Conservation (phyloP, 163 green algal genomes). For the Volvox carteri region DNA sequence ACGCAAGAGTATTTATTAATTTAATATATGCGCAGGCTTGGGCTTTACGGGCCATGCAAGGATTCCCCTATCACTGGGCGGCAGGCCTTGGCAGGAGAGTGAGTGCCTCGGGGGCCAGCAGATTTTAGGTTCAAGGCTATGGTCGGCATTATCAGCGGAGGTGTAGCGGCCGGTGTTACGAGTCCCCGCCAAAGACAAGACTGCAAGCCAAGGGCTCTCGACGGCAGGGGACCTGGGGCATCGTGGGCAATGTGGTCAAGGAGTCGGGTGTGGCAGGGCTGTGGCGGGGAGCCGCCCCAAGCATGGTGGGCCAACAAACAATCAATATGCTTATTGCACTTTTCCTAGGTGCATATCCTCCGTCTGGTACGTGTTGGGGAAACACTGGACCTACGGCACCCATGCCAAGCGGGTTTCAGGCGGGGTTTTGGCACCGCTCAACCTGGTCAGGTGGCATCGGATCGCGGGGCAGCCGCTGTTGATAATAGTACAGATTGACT, state of each 20-base stretch:
- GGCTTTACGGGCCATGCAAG: slow-evolving; percentile 23
- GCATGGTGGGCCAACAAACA: slow-evolving; percentile 79
- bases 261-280: slow-evolving; percentile 78
- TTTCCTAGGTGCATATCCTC: too few relatives aligned
- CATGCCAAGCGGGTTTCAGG: too few relatives aligned
- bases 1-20: too few relatives aligned
- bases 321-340: too few relatives aligned
- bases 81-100: neutral
- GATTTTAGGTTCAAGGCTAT: slow-evolving; percentile 23
- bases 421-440: too few relatives aligned
- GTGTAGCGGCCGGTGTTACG: slow-evolving; percentile 81
- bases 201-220: slow-evolving; percentile 41
- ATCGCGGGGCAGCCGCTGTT: too few relatives aligned
- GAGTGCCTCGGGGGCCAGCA: neutral
- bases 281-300: slow-evolving; percentile 81
- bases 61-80: neutral
- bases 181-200: slow-evolving; percentile 85
- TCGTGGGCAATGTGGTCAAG: slow-evolving; percentile 69
- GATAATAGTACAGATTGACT: too few relatives aligned
- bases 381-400: too few relatives aligned
- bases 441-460: too few relatives aligned
- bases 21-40: slow-evolving; percentile 19
- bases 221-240: slow-evolving; percentile 25
- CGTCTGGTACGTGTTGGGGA: too few relatives aligned
- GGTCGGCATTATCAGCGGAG: slow-evolving; percentile 76